Conservation (phyloP, 78 protist species). For the Dictyostelium capitatum region DNA sequence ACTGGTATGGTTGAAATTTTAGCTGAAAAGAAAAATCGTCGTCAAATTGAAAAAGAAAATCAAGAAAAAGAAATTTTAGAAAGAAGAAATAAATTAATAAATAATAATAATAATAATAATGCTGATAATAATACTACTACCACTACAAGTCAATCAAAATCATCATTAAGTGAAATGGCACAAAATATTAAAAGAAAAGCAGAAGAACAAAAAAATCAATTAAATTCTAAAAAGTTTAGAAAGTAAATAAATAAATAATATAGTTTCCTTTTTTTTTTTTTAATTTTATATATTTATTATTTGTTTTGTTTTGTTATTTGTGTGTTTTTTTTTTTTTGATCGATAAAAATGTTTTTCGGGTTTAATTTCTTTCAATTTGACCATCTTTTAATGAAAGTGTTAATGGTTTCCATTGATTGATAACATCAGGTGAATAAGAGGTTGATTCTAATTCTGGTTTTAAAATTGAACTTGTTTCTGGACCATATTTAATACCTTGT, state of each 20-base stretch:
- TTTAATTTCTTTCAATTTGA: neutral
- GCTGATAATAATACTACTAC: neutral
- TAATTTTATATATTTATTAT: neutral
- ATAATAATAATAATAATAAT: neutral
- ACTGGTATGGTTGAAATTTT: slow-evolving; percentile 46
- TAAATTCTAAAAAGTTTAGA: slow-evolving; percentile 10
- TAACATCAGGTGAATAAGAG: slow-evolving; percentile 45
- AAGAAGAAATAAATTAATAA: slow-evolving; percentile 10
- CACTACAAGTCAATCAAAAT: neutral
- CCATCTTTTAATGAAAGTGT: neutral
- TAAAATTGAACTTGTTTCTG: slow-evolving; percentile 18
- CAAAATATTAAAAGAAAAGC: slow-evolving; percentile 62
- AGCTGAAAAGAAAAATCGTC: slow-evolving; percentile 51
- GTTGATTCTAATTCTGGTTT: slow-evolving; percentile 32
- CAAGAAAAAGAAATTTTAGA: slow-evolving; percentile 37
- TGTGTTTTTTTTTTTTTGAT: neutral
- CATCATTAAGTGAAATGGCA: slow-evolving; percentile 2
- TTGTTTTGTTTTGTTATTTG: neutral
- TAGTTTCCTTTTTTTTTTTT: too few species aligned
- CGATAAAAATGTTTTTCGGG: neutral
- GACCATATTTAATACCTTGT: slow-evolving; percentile 37
- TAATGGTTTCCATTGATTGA: slow-evolving; percentile 46
- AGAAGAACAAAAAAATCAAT: neutral
- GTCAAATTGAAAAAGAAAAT: slow-evolving; percentile 26
- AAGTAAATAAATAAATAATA: neutral